Evolutionary conservation across 352 stramenopile genomes (phyloP), one percentile per base, ranked within the genome.

Genomic region (Vaucheria bursata): DNA sequence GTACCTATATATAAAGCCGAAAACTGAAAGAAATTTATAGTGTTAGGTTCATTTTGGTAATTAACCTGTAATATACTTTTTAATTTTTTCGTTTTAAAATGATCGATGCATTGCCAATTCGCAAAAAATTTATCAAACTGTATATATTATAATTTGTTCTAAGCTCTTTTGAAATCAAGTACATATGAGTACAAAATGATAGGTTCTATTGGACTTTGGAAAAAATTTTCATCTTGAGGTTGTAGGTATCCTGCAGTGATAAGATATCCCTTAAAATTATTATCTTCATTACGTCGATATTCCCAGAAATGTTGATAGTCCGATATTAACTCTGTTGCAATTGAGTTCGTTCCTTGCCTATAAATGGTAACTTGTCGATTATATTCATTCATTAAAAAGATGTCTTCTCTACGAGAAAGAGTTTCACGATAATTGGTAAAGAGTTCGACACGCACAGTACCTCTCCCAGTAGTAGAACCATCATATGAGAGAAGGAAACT

Each of bases 271-370:
- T 73, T 53, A n/a, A 73, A 8, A 5, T 50, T 6, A 5, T 64
- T n/a, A 12, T 59, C 45, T 25, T 25, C 45, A 12, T 25, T 25
- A 35, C 68, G 6, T 50, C 49, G 34, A n/a, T 70, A 73, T 5
- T 73, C 32, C 68, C 68, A 73, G 32, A 73, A 73, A 4, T 73
- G 68, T n/a, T 73, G 68, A 50, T 73, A 73, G 68, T 73, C 68
- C 12, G 68, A 31, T 12, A 73, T 37, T 50, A 73, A 25, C 68
- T 73, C 12, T 25, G 8, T 8, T 35, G 45, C 45, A 25, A 59
- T 59, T 25, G 25, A 12, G 45, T 59, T 25, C 45, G 45, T 25
- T 12, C 45, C 45, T 25, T 12, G 45, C 45, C 45, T 59, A 25
- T 59, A 59, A 59, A 59, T 59, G 12, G 45, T 59, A 12, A 59